Evolutionary conservation across 257 asterid genomes (phyloP), one percentile per base, ranked within the genome.

Genomic region (Primulina eburnea): DNA sequence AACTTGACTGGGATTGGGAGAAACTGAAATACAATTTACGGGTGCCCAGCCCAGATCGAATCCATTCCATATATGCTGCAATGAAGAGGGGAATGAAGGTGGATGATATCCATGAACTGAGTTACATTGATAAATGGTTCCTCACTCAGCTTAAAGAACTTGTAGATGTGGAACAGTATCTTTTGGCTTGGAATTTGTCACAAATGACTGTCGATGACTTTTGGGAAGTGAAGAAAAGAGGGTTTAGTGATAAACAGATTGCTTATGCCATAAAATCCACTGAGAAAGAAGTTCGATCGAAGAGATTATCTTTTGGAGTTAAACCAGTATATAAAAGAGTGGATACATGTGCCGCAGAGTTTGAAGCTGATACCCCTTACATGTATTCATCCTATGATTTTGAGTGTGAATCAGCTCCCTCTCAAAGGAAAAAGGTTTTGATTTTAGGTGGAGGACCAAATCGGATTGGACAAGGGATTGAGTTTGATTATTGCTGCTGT

Each of bases 281-380:
- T 12, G 99, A 94, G 89, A 78, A 73, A 69, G 98, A 88, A 65
- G 93, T 94, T 68, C 88, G 99, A 12, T 64, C 77, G 12, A 91
- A 77, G 85, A 85, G 97, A 82, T 57, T 94, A 59, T 81, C 92
- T 52, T 67, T 91, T 60, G 99, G 97, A 24, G 90, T 94, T 73
- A 91, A 89, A 77, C 99, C 97, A 26, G 78, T 92, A 37, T 90
- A 87, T 78, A 93, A 93, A 77, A 83, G 96, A 71, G 99, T 93
- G 70, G 99, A 93, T 79, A 94, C 99, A 8, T 94, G 99, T 73
- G 99, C 98, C 33, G 99, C 99, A 9, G 99, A 94, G 77, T 94
- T 94, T 65, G 98, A 89, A 80, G 98, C 99, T 72, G 83, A 94
- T 78, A 94, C 99, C 5, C 99, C 99, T 67, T 94, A 91, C 71